Evolutionary conservation across 2,329 filamentous ascomycete species (phyloP).

Genomic region (Alternaria incomplexa): DNA sequence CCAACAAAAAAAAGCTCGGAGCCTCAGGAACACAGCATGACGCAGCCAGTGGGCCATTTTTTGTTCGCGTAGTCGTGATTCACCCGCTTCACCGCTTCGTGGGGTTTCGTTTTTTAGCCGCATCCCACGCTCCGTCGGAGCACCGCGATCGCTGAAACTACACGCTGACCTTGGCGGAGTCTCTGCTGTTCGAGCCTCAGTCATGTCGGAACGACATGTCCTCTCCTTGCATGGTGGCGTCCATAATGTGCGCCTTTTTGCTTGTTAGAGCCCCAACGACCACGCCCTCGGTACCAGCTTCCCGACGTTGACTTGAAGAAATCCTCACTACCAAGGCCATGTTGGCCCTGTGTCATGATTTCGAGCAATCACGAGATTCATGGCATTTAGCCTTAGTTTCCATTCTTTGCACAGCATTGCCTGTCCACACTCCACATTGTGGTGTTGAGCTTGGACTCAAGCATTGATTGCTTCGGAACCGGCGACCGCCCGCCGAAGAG

Average conservation of each 20-base stretch:
- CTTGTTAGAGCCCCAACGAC: conserved; percentile 8
- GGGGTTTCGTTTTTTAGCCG: conserved; percentile 34
- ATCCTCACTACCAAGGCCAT: not conserved
- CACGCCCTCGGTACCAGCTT: conserved; percentile 3
- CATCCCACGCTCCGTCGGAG: conserved; percentile 25
- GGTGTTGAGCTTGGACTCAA: conserved; percentile 8
- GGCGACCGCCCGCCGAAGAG: not conserved
- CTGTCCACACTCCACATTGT: conserved; percentile 1
- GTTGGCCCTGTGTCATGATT: not conserved
- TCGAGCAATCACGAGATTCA: not conserved
- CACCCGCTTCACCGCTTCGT: conserved; percentile 41
- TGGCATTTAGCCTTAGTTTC: not conserved
- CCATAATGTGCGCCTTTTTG: not conserved
- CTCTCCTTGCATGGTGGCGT: conserved; percentile 17
- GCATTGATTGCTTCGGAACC: conserved; percentile 9
- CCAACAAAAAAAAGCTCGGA: conserved; percentile 22
- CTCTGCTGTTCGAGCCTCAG: conserved; percentile 3
- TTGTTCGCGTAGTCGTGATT: conserved; percentile 17
- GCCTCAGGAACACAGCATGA: conserved; percentile 27
- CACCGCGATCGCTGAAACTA: conserved; percentile 10
- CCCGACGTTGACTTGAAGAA: not conserved
- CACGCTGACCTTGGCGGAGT: conserved; percentile 13
- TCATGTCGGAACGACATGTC: conserved; percentile 6
- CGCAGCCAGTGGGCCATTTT: conserved; percentile 25
- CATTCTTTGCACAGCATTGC: conserved; percentile 4